Evolutionary conservation across 2,329 filamentous ascomycete species (phyloP).

Genomic region (Aspergillus fischeri): DNA sequence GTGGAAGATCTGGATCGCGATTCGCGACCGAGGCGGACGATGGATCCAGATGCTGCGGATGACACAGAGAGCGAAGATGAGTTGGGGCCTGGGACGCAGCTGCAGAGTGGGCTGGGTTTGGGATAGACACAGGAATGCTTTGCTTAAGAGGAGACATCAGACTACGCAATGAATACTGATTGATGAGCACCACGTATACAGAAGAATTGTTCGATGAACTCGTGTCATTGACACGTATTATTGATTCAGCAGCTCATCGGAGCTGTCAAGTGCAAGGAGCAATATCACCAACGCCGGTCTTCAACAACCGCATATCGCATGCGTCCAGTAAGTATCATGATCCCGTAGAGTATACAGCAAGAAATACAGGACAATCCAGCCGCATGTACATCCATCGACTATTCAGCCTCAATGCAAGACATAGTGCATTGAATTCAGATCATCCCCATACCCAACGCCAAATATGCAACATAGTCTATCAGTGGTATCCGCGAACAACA

Average conservation of each 20-base stretch:
- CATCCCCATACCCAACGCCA: constrained; percentile 8
- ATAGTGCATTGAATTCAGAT: constrained; percentile 3
- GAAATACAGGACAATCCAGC: background rate
- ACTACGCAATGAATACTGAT: background rate
- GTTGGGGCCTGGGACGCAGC: constrained; percentile 25
- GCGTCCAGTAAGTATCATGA: background rate
- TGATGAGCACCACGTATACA: background rate
- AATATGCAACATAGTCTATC: constrained; percentile 28
- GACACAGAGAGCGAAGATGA: constrained; percentile 32
- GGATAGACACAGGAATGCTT: constrained; percentile 6
- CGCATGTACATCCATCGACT: background rate
- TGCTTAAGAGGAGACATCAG: background rate
- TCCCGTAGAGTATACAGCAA: background rate
- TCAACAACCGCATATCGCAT: background rate
- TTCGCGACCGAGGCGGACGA: constrained; percentile 16
- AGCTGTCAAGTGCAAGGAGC: background rate
- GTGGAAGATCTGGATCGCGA: constrained; percentile 36
- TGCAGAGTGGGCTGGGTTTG: constrained; percentile 29
- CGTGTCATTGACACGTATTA: background rate
- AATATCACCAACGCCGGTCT: background rate
- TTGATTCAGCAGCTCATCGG: background rate
- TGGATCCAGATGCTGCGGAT: constrained; percentile 30
- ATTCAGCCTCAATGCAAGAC: background rate
- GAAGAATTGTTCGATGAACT: background rate
- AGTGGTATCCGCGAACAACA: constrained; percentile 27